Conservation (phyloP, 257 asterid genomes). For the Solanum chilense region DNA sequence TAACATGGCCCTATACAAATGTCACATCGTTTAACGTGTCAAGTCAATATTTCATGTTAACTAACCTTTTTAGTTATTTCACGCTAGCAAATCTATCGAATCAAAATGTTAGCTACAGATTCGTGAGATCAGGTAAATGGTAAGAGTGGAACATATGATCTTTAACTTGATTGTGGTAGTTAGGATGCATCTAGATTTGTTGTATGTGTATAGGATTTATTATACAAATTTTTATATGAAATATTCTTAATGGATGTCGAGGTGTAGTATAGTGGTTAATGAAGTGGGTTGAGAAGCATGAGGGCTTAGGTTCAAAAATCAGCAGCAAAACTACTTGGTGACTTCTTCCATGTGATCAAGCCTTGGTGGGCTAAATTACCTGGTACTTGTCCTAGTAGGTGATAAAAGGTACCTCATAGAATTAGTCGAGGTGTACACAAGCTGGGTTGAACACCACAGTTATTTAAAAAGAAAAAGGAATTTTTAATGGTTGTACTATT, state of each 20-base stretch:
- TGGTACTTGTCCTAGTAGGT: background rate
- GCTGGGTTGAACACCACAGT: background rate
- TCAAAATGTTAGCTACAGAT: background rate
- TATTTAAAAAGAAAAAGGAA: background rate
- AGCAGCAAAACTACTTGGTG: background rate
- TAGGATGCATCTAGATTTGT: background rate
- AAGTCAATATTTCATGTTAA: background rate
- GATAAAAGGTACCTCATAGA: background rate
- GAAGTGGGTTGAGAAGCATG: background rate
- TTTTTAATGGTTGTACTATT: background rate
- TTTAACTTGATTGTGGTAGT: background rate
- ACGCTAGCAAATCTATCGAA: too few species aligned
- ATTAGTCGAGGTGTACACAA: background rate
- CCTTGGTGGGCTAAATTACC: background rate
- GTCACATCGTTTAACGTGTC: background rate
- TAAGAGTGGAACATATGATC: background rate
- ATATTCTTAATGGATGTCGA: background rate
- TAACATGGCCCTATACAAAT: background rate
- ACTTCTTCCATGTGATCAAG: background rate
- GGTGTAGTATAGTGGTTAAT: background rate
- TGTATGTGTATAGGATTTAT: background rate
- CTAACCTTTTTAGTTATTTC: too few species aligned
- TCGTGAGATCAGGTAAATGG: background rate
- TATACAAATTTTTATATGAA: background rate
- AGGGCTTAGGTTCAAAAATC: background rate